Percentiles rank a stretch among this genome's conserved stretches.
Evolutionary conservation across 371 early-diverging fungal species (phyloP).

Genomic region (Batrachochytrium dendrobatidis): DNA sequence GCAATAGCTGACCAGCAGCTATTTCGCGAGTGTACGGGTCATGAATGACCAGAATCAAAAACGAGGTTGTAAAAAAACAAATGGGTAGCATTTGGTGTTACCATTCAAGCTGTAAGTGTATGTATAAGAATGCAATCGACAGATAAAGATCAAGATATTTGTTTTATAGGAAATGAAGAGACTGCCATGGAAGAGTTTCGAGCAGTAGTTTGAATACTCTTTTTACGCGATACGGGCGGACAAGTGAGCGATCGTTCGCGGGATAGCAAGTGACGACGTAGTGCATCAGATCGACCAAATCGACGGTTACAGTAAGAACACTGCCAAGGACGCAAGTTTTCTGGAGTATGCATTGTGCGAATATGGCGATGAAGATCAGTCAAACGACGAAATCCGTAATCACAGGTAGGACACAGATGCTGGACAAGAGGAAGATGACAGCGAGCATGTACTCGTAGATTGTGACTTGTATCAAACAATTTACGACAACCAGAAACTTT

Average conservation of each 20-base stretch:
- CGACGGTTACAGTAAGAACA: not conserved
- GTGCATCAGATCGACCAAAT: constrained; percentile 1
- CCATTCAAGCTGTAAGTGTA: not conserved
- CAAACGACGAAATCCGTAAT: constrained; percentile 1
- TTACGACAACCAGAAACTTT: too few relatives aligned
- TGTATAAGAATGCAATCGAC: not conserved
- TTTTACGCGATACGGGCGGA: not conserved
- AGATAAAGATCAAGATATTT: not conserved
- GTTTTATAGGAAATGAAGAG: not conserved
- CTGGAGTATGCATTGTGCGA: not conserved
- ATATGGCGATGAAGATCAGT: not conserved
- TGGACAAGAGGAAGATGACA: not conserved
- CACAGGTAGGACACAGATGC: not conserved
- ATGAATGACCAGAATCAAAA: too few relatives aligned
- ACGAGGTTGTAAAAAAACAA: too few relatives aligned
- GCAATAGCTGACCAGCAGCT: too few relatives aligned
- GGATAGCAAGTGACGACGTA: not conserved
- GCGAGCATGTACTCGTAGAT: not conserved
- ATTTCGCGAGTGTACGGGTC: too few relatives aligned
- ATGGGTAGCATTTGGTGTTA: too few relatives aligned
- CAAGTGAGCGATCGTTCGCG: not conserved
- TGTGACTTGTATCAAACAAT: too few relatives aligned
- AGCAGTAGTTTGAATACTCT: not conserved
- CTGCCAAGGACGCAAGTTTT: not conserved
- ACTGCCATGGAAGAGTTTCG: not conserved